Evolutionary conservation across 2,329 filamentous ascomycete species (phyloP), one percentile per base, ranked within the genome.

Genomic region (Nigrograna mackinnonii): DNA sequence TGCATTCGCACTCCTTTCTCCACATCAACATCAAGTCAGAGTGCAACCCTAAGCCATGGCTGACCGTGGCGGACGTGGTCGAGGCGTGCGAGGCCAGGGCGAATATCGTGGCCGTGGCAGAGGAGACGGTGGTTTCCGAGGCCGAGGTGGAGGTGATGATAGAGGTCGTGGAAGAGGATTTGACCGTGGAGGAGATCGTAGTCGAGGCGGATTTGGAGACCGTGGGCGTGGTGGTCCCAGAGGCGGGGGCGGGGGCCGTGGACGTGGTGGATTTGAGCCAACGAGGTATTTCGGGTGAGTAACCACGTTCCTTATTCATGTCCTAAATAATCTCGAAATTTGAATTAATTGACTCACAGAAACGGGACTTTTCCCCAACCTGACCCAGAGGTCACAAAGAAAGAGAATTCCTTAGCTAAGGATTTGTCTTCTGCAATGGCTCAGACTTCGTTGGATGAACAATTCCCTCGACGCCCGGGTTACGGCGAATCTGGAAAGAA

Each of bases 401-500:
- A 58, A 3, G 66, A 70, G 34, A 46, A 67, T 37, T 51, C 43
- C 2, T 52, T 57, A 28, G 54, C 73, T 62, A 54, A 58, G n/a
- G 53, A 59, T 26, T 41, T 64, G 3, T 50, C 55, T 2, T 39
- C 50, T 17, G 44, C 54, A 2, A 39, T 68, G n/a, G 54, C 58
- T 1, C 46, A 41, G 5, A 46, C 45, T 6, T 62, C 58, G 2
- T 34, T 61, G 4, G 50, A 50, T 4, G 49, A 54, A n/a, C 39
- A 40, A 2, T 51, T 67, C 22, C 61, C 64, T 13, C 34, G 35
- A 6, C 50, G 60, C 3, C 58, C 64, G 17, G 57, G 49, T 1
- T 64, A 66, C 43, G 75, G 71, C 1, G 69, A 46, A 0, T 41
- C 52, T 19, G 75, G 75, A 14, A 61, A 26, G 18, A 20, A 47